Evolutionary conservation across 257 asterid genomes (phyloP).

Genomic region (Solanum rostratum): DNA sequence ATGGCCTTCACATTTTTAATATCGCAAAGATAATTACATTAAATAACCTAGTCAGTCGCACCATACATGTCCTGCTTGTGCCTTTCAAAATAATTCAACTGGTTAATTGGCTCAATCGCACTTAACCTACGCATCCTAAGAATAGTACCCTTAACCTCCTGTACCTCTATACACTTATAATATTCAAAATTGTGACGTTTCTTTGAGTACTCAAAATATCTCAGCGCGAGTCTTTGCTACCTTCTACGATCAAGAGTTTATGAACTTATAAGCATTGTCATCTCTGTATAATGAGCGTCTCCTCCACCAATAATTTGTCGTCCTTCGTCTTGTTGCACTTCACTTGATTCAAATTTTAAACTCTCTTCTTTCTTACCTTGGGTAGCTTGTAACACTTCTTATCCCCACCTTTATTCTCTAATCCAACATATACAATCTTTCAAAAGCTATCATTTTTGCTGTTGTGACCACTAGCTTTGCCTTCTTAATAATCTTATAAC

Average conservation of each 20-base stretch:
- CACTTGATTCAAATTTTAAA: no score
- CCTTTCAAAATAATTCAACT: background rate
- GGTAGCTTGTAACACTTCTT: no score
- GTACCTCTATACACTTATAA: background rate
- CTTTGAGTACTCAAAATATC: background rate
- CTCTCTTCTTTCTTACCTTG: no score
- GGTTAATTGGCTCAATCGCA: background rate
- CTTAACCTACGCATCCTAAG: background rate
- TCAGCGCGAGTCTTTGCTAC: background rate
- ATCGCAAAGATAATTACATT: background rate
- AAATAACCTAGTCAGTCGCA: background rate
- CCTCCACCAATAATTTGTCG: background rate
- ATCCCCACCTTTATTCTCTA: no score
- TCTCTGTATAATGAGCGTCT: background rate
- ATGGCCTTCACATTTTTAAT: no score
- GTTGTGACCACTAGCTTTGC: no score
- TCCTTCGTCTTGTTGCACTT: no score
- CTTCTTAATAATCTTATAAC: no score
- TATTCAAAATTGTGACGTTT: background rate
- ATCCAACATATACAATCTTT: no score
- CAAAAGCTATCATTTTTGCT: no score
- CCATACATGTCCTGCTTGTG: background rate
- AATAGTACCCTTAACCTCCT: background rate
- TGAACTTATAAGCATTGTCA: background rate
- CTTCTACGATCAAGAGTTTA: background rate